Percentiles rank a stretch among this genome's conserved stretches.
These are phyloP conservation scores for Harringtonia aguacate DNA, from an alignment of 2,329 filamentous ascomycete genomes.

Conservation along the genomic window DNA sequence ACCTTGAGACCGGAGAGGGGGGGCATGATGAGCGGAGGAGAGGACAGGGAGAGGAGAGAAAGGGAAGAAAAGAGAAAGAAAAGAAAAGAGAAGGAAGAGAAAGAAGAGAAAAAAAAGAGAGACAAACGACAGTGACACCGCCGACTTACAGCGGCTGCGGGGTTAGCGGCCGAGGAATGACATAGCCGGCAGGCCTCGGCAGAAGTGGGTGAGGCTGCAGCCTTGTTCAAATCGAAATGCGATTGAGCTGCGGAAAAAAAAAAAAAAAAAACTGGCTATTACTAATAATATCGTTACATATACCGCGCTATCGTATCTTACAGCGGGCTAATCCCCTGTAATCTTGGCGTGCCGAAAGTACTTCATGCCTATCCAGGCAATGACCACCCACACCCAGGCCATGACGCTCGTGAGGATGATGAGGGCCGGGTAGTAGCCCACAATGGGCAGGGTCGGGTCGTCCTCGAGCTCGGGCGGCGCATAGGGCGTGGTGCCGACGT, in stretches of 20 bases:
- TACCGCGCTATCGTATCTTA: no score
- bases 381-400: constrained; percentile 97
- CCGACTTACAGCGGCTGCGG: no score
- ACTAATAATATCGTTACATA: no score
- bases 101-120: background rate
- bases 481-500: constrained; percentile 91
- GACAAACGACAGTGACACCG: no score
- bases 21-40: constrained; percentile 19
- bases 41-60: background rate
- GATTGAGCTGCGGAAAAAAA: no score
- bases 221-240: background rate
- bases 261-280: no score
- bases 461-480: constrained; percentile 92
- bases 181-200: no score
- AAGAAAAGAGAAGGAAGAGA: background rate
- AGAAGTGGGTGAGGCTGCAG: constrained; percentile 1
- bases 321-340: constrained; percentile 38
- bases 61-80: background rate
- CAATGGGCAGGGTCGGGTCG: constrained; percentile 87
- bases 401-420: constrained; percentile 91
- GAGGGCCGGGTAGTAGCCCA: constrained; percentile 91
- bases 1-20: constrained; percentile 43
- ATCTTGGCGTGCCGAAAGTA: constrained; percentile 98
- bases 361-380: constrained; percentile 99
- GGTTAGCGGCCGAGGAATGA: no score